A percentile compares a stretch with the other conserved stretches of the same genome.
These are phyloP conservation scores for Annulohypoxylon nitens DNA, from an alignment of 495 filamentous ascomycete species.

Conservation along the genomic window DNA sequence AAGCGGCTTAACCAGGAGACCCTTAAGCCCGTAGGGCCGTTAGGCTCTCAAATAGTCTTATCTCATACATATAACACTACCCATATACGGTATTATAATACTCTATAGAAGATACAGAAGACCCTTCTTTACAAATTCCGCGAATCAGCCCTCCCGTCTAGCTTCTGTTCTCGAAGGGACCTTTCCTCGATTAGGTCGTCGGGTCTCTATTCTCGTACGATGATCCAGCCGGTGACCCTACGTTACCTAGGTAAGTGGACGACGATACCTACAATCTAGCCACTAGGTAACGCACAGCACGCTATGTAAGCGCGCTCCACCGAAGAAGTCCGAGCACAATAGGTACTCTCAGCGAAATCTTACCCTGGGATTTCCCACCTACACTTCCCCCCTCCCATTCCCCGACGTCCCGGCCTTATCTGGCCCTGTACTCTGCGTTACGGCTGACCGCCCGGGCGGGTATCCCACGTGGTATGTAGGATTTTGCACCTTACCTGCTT, in stretches of 20 bases:
- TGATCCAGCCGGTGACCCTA: constrained; percentile 1
- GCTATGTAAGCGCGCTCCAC: constrained; percentile 15
- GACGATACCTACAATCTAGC: neutral
- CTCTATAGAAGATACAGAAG: neutral
- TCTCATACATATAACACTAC: constrained; percentile 2
- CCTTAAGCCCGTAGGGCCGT: constrained; percentile 7
- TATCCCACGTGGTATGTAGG: constrained; percentile 41
- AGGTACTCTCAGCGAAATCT: no score
- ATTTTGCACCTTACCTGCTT: constrained; percentile 4
- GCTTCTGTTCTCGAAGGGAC: neutral
- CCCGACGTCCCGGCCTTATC: constrained; percentile 22
- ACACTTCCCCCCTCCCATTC: no score
- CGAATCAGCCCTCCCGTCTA: constrained; percentile 2
- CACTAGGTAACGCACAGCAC: neutral
- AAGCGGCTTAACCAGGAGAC: neutral
- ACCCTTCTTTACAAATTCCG: constrained; percentile 8
- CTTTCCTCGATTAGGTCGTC: constrained; percentile 18
- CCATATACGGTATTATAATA: neutral
- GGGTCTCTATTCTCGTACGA: constrained; percentile 17
- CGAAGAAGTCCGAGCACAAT: constrained; percentile 19
- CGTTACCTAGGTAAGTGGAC: neutral
- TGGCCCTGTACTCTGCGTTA: constrained; percentile 25
- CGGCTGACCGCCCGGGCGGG: constrained; percentile 34
- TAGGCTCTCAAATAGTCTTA: constrained; percentile 22
- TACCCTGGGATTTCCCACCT: neutral